Evolutionary conservation across 2,329 filamentous ascomycete species (phyloP).

Genomic region (Nothophaeocryptopus gaeumannii): DNA sequence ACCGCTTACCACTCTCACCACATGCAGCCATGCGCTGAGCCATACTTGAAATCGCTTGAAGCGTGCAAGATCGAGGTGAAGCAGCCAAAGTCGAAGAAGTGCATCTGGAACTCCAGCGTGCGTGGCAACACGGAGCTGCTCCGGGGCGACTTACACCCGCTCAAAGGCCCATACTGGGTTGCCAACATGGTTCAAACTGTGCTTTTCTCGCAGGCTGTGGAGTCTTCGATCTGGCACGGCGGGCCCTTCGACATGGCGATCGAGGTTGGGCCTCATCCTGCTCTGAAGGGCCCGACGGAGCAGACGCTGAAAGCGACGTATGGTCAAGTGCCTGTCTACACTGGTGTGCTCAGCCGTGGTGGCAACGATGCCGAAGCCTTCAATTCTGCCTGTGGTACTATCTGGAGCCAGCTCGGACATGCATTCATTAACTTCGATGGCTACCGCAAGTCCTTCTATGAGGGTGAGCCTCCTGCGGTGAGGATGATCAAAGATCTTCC

Average conservation of each 20-base stretch:
- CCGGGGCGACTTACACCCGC: neutral
- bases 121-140: slow-evolving; percentile 21
- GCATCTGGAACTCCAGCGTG: slow-evolving; percentile 8
- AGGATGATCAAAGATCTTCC: slow-evolving; percentile 17
- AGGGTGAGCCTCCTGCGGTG: neutral
- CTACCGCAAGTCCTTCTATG: neutral
- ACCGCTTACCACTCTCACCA: slow-evolving; percentile 48
- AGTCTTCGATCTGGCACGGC: neutral
- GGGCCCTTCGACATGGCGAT: slow-evolving; percentile 36
- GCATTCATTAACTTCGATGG: neutral
- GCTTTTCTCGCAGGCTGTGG: slow-evolving; percentile 44
- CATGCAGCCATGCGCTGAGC: slow-evolving; percentile 14
- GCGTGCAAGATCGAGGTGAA: slow-evolving; percentile 4
- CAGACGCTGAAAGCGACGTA: slow-evolving; percentile 23
- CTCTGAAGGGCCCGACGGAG: slow-evolving; percentile 40
- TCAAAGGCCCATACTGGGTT: slow-evolving; percentile 41
- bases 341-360: slow-evolving; percentile 24
- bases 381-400: neutral
- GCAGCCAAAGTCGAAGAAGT: slow-evolving; percentile 1
- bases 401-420: slow-evolving; percentile 4
- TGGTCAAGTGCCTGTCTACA: neutral
- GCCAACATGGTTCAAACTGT: slow-evolving; percentile 48
- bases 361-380: slow-evolving; percentile 24
- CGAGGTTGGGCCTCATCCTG: slow-evolving; percentile 49
- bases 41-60: slow-evolving; percentile 3